phyloP scores from a whole-genome alignment of 2,329 filamentous ascomycete species.

The Pseudogymnoascus sp. region DNA sequence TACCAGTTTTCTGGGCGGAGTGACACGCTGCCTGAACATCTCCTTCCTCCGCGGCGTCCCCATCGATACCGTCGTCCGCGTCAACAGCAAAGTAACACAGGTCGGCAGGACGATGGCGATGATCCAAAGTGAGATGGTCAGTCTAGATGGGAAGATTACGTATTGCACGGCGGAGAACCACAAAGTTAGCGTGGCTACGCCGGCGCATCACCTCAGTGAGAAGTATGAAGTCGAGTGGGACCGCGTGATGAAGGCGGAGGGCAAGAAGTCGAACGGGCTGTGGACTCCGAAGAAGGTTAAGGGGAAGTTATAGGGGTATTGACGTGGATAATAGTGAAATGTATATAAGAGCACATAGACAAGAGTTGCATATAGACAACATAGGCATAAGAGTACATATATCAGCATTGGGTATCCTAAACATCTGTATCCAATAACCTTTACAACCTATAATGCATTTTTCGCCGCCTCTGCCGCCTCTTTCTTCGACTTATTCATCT shows the following conservation, averaged over 20 bases:
- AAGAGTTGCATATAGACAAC: neutral
- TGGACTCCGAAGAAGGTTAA: neutral
- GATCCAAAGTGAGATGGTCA: constrained; percentile 43
- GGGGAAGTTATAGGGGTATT: neutral
- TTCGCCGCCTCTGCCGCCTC: constrained; percentile 10
- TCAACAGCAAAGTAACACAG: constrained; percentile 37
- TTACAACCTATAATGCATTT: neutral
- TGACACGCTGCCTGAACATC: constrained; percentile 43
- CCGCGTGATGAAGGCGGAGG: constrained; percentile 31
- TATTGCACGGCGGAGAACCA: constrained; percentile 47
- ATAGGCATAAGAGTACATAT: neutral
- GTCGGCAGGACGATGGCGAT: constrained; percentile 45
- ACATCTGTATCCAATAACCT: neutral
- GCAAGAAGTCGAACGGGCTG: constrained; percentile 10
- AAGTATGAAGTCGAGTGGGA: constrained; percentile 37
- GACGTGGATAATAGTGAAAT: neutral
- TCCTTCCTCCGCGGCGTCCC: constrained; percentile 44
- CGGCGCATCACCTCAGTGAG: constrained; percentile 29
- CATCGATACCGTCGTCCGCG: constrained; percentile 35
- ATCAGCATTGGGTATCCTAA: constrained; percentile 3
- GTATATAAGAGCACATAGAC: neutral
- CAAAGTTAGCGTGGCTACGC: constrained; percentile 40
- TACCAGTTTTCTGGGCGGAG: constrained; percentile 40
- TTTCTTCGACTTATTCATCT: constrained; percentile 24
- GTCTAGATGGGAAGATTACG: constrained; percentile 38